Conservation (phyloP, 1,284 basidiomycete species). For the Rhodotorula sp. region DNA sequence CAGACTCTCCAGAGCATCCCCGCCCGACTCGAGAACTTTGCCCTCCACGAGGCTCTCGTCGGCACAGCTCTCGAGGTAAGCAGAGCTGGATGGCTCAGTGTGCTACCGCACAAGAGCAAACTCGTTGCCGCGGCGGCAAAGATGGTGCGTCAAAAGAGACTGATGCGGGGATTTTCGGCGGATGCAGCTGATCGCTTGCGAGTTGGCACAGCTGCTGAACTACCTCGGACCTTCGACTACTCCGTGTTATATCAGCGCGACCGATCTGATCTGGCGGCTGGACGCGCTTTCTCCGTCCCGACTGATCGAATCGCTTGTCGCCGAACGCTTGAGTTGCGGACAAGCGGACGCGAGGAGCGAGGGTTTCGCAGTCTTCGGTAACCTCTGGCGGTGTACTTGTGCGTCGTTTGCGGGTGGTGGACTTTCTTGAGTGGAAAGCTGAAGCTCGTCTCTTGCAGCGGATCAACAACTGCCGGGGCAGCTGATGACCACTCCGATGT, state of each 20-base stretch:
- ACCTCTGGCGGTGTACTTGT: slow-evolving; percentile 88
- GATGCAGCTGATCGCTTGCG: background rate
- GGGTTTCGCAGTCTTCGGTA: slow-evolving; percentile 82
- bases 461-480: slow-evolving; percentile 77
- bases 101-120: background rate
- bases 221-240: slow-evolving; percentile 69
- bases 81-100: slow-evolving; percentile 45
- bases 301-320: slow-evolving; percentile 72
- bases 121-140: background rate
- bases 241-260: slow-evolving; percentile 76
- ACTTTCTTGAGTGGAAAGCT: background rate
- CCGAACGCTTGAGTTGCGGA: slow-evolving; percentile 63
- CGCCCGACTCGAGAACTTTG: slow-evolving; percentile 58
- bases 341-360: slow-evolving; percentile 49
- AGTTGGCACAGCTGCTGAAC: slow-evolving; percentile 59
- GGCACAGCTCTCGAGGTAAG: slow-evolving; percentile 60
- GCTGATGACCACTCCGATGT: slow-evolving; percentile 76
- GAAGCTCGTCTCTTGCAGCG: slow-evolving; percentile 56
- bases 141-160: slow-evolving; percentile 10
- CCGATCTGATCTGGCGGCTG: slow-evolving; percentile 81
- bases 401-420: background rate
- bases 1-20: background rate
- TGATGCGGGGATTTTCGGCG: background rate
- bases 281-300: slow-evolving; percentile 63
- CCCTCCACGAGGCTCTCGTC: slow-evolving; percentile 64